Conservation (phyloP, 2,329 filamentous ascomycete genomes). For the Hirsutella minnesotensis region DNA sequence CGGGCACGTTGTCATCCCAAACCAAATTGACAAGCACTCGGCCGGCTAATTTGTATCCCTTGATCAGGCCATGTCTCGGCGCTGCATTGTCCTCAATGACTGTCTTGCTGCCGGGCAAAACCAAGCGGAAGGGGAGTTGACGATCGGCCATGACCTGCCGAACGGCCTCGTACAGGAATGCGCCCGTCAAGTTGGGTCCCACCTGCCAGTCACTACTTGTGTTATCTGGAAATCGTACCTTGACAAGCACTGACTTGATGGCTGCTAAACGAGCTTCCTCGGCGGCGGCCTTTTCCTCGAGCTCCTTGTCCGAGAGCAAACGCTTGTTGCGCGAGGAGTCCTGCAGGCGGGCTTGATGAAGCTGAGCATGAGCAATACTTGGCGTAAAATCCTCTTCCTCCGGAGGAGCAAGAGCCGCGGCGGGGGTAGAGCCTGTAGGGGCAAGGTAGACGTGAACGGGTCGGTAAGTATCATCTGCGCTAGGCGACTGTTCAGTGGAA, state of each 20-base stretch:
- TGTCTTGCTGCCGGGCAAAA: constrained; percentile 44
- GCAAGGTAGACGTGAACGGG: constrained; percentile 67
- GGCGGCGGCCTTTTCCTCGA: constrained; percentile 56
- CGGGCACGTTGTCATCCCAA: constrained; percentile 56
- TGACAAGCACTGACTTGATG: constrained; percentile 59
- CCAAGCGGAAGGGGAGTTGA: constrained; percentile 59
- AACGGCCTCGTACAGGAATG: constrained; percentile 64
- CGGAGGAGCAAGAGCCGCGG: constrained; percentile 55
- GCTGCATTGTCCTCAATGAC: constrained; percentile 34
- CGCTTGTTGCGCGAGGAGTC: constrained; percentile 58
- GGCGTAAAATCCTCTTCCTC: constrained; percentile 68
- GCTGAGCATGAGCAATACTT: constrained; percentile 63
- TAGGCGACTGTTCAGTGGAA: neutral
- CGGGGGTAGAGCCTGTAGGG: constrained; percentile 60
- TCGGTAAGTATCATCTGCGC: constrained; percentile 23
- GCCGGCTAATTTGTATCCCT: constrained; percentile 57
- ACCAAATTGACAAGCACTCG: constrained; percentile 64
- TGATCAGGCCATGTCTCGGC: constrained; percentile 49
- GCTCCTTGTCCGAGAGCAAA: constrained; percentile 71
- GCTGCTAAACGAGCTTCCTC: constrained; percentile 54
- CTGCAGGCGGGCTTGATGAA: constrained; percentile 58
- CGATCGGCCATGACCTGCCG: constrained; percentile 55
- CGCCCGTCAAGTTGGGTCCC: constrained; percentile 53
- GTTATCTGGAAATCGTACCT: constrained; percentile 81
- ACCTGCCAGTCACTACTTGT: constrained; percentile 65